Conservation (phyloP, 805 yeast genomes). For the Sungouiella blattae region DNA sequence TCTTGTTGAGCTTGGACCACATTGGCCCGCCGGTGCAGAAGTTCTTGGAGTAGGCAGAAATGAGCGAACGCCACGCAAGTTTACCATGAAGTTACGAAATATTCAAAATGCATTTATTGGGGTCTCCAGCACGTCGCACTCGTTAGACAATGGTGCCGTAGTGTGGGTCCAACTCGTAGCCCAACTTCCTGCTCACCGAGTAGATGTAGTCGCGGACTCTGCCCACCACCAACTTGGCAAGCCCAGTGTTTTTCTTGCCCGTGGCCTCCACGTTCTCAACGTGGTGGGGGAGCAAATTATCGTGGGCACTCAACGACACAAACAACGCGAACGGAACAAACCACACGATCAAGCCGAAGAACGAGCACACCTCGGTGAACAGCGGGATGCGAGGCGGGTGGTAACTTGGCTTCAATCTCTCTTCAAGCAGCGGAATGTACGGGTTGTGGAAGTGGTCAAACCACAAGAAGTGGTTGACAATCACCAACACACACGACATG, state of each 20-base stretch:
- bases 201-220: slow-evolving; percentile 45
- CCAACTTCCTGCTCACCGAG: slow-evolving; percentile 50
- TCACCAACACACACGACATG: slow-evolving; percentile 65
- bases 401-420: slow-evolving; percentile 55
- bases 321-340: slow-evolving; percentile 88
- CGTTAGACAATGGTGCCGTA: slow-evolving; percentile 49
- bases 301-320: slow-evolving; percentile 88
- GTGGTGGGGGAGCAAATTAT: slow-evolving; percentile 72
- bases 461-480: slow-evolving; percentile 86
- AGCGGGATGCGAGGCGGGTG: slow-evolving; percentile 68
- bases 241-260: slow-evolving; percentile 42
- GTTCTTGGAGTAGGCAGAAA: slow-evolving; percentile 42
- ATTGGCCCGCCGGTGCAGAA: slow-evolving; percentile 72
- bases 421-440: slow-evolving; percentile 64
- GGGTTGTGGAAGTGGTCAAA: slow-evolving; percentile 77
- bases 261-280: slow-evolving; percentile 21
- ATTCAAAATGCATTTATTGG: too few relatives aligned
- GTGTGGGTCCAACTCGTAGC: slow-evolving; percentile 58
- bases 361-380: slow-evolving; percentile 89
- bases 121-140: too few relatives aligned
- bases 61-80: too few relatives aligned
- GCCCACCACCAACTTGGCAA: slow-evolving; percentile 67
- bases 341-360: slow-evolving; percentile 93
- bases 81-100: too few relatives aligned
- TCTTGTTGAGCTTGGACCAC: slow-evolving; percentile 71